These are phyloP conservation scores for Mycena vitilis DNA, from an alignment of 768 basidiomycete species.

Conservation along the genomic window DNA sequence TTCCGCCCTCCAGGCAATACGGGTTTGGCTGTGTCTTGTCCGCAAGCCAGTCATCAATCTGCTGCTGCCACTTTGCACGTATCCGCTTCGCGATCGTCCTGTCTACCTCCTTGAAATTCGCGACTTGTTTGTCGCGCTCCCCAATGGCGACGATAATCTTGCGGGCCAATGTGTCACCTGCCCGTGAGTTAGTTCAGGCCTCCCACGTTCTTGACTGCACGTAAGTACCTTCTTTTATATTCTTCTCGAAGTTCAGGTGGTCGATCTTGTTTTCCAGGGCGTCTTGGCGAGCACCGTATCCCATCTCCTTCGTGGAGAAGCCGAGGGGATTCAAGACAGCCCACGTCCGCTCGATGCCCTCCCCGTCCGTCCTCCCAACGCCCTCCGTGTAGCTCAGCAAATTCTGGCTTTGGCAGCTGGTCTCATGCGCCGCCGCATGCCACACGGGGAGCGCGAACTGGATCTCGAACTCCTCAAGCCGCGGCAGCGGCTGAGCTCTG, in stretches of 20 bases:
- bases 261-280: constrained; percentile 43
- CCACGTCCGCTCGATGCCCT: constrained; percentile 43
- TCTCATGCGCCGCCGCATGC: constrained; percentile 7
- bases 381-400: constrained; percentile 18
- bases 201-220: no score
- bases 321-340: constrained; percentile 37
- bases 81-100: neutral
- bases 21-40: neutral
- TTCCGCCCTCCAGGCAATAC: neutral
- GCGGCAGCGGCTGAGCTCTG: neutral
- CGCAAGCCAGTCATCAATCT: neutral
- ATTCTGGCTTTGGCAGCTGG: neutral
- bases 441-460: constrained; percentile 8
- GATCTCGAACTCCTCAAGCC: neutral
- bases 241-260: constrained; percentile 34
- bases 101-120: neutral
- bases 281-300: constrained; percentile 36
- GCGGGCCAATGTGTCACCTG: neutral
- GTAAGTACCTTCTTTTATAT: constrained; percentile 6
- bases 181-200: no score
- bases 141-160: constrained; percentile 18
- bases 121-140: neutral
- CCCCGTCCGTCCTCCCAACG: constrained; percentile 26
- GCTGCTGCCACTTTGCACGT: neutral
- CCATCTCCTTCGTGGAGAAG: constrained; percentile 45